Conservation (phyloP, 1,284 basidiomycete genomes). For the Malassezia psittaci region DNA sequence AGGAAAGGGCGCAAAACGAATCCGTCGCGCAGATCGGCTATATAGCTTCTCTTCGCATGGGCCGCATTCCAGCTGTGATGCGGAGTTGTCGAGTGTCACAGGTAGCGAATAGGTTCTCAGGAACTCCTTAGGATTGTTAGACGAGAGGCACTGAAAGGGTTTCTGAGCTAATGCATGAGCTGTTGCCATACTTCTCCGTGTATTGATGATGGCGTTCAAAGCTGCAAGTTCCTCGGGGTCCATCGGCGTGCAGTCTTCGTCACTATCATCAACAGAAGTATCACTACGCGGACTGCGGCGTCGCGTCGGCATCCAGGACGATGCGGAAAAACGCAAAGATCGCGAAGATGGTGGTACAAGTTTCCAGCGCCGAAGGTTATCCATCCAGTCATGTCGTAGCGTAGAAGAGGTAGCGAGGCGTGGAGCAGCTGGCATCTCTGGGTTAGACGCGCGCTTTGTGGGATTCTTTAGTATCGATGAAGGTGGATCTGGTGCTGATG, state of each 20-base stretch:
- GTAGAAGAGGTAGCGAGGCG: too few species aligned
- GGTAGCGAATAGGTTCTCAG: not conserved
- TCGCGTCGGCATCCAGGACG: not conserved
- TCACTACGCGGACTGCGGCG: not conserved
- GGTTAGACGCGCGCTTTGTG: too few species aligned
- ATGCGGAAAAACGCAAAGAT: not conserved
- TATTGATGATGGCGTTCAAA: constrained; percentile 47
- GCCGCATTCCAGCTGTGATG: not conserved
- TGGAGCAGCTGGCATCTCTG: too few species aligned
- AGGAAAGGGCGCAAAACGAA: constrained; percentile 31
- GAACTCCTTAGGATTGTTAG: not conserved
- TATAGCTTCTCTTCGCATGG: too few species aligned
- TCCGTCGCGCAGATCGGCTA: not conserved
- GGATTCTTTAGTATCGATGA: too few species aligned
- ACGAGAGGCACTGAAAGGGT: not conserved
- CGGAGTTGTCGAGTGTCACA: not conserved
- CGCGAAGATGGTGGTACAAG: not conserved
- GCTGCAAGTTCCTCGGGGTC: constrained; percentile 44
- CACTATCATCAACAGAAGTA: not conserved
- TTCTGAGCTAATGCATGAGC: constrained; percentile 30
- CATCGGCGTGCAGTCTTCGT: constrained; percentile 22
- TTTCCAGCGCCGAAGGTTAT: not conserved
- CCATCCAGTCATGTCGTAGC: not conserved
- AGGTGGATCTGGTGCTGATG: too few species aligned
- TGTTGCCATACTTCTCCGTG: constrained; percentile 40